Evolutionary conservation across 495 filamentous ascomycete species (phyloP).

Genomic region (Podospora pseudopauciseta): DNA sequence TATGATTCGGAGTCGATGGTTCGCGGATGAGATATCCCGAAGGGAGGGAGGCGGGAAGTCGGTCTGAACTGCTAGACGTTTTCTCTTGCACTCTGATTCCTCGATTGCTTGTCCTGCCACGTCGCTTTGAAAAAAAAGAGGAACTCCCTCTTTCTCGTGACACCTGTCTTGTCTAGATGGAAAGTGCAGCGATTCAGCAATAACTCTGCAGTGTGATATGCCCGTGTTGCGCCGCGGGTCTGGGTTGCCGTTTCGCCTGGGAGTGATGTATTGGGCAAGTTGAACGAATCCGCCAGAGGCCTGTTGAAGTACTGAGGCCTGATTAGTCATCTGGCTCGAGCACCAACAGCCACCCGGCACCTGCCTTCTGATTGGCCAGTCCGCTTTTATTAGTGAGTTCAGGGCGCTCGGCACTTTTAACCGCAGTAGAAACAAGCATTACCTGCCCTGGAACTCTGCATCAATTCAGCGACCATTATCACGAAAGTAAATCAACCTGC

Average conservation of each 20-base stretch:
- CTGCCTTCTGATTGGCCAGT: not conserved
- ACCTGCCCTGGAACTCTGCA: not conserved
- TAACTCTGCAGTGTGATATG: slow-evolving; percentile 1
- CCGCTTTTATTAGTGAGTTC: not conserved
- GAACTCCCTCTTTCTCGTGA: slow-evolving; percentile 12
- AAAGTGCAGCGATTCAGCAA: slow-evolving; percentile 11
- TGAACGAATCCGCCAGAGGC: slow-evolving; percentile 17
- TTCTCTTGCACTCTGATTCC: not conserved
- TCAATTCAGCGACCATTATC: not conserved
- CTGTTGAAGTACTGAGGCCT: slow-evolving; percentile 23
- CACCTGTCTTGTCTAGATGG: slow-evolving; percentile 27
- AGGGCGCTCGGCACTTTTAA: not conserved
- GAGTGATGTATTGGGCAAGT: slow-evolving; percentile 36
- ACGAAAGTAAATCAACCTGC: not conserved
- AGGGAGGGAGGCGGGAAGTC: not conserved
- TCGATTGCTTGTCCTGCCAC: slow-evolving; percentile 10
- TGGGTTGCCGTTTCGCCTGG: slow-evolving; percentile 24
- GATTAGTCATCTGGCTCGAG: slow-evolving; percentile 29
- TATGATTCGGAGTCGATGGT: not conserved
- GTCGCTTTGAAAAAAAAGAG: slow-evolving; percentile 12
- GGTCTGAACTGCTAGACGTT: not conserved
- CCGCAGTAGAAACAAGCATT: not conserved
- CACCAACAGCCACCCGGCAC: slow-evolving; percentile 3
- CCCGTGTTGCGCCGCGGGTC: slow-evolving; percentile 29
- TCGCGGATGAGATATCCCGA: not conserved